A percentile compares a stretch with the other conserved stretches of the same genome.
phyloP scores from a whole-genome alignment of 179 eudicot species.

The Silene coronaria region DNA sequence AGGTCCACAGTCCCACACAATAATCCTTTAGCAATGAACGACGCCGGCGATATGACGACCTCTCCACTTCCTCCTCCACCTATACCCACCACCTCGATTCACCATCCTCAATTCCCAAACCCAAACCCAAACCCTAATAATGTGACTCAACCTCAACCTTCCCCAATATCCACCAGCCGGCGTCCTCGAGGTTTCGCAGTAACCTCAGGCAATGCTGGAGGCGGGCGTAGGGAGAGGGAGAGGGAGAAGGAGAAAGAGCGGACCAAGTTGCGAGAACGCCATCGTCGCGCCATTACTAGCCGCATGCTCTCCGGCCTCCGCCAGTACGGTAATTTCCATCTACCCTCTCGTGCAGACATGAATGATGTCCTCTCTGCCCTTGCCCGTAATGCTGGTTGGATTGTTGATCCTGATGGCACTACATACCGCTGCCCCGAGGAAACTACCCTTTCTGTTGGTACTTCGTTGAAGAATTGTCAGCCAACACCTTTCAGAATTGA shows the following conservation, averaged over 20 bases:
- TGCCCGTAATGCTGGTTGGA: constrained; percentile 30
- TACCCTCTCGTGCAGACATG: constrained; percentile 66
- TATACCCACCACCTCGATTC: too few species aligned
- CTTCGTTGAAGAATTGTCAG: constrained; percentile 52
- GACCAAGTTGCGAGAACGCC: constrained; percentile 61
- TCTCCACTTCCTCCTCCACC: too few species aligned
- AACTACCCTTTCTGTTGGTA: constrained; percentile 47
- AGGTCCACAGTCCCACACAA: too few species aligned
- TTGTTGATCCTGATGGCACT: too few species aligned
- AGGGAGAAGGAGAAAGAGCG: constrained; percentile 66
- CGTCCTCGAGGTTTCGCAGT: constrained; percentile 56
- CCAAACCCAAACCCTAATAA: too few species aligned
- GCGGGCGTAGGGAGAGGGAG: constrained; percentile 37
- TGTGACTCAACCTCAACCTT: not conserved
- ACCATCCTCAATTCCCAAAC: too few species aligned
- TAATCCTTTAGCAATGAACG: too few species aligned
- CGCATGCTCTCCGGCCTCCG: constrained; percentile 69
- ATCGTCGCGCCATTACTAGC: constrained; percentile 64
- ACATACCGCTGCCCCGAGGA: not conserved
- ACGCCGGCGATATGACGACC: too few species aligned
- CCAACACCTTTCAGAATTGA: constrained; percentile 42
- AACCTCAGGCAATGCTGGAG: constrained; percentile 7
- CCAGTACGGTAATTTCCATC: constrained; percentile 55
- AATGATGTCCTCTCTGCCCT: constrained; percentile 64
- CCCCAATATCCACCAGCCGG: constrained; percentile 24